Evolutionary conservation across 495 filamentous ascomycete genomes (phyloP), one percentile per base, ranked within the genome.

Genomic region (Penicillium nucicola): DNA sequence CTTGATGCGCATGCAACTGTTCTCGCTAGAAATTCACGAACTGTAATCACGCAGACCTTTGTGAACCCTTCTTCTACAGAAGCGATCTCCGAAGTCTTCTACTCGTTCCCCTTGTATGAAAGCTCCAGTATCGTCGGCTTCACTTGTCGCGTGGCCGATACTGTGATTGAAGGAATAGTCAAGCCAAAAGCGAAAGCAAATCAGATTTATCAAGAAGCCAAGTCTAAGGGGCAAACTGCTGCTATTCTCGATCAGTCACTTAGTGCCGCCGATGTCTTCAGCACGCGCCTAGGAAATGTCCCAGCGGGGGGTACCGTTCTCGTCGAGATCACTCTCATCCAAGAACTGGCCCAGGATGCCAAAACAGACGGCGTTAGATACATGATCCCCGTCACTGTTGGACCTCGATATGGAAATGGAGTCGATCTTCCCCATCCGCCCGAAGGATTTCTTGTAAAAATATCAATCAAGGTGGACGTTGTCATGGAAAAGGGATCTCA

Each of bases 81-180:
- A 1, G 61, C 56, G 14, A 76, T 85, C 45, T 58, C 73, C 23
- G 68, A 83, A 55, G 73, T 81, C 44, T 64, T 65, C 17, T 89
- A 90, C 64, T 76, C 74, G 2, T 88, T 89, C 53, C 86, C 86
- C 0, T 71, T 88, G 3, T 86, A 83, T 57, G 81, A 85, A 56
- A 83, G 83, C 17, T 79, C 85, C 2, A 82, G 81, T 15, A 80
- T 89, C 4, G 81, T 84, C 11, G 71, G 68, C 20, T 89, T 88
- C 48, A 75, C 69, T 1, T 84, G 80, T 55, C 71, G 69, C 11
- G 68, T 88, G 45, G 71, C 69, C 32, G 65, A 75, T 32, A 67
- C 67, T 10, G 55, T 64, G 2, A 77, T 89, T 22, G 63, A 60
- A 1, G 81, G 86, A 9, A 53, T 82, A 9, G 83, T 88, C 35